Percentiles rank a stretch among this genome's conserved stretches.
Evolutionary conservation across 1,139 yeast genomes (phyloP).

Genomic region (Scheffersomyces illinoinensis): DNA sequence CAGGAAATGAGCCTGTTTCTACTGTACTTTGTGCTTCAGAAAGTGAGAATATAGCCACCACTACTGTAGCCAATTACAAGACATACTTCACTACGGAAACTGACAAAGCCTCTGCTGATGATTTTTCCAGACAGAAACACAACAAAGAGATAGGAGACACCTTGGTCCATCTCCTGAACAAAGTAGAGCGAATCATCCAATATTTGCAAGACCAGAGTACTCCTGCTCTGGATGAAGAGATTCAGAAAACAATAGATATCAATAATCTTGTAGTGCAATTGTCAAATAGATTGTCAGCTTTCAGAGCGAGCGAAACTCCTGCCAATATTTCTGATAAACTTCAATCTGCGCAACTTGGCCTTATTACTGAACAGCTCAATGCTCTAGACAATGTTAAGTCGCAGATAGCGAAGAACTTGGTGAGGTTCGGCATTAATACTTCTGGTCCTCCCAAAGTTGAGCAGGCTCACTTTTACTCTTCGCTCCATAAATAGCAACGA

Average conservation of each 20-base stretch:
- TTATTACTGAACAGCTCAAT: slow-evolving; percentile 29
- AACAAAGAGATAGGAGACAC: slow-evolving; percentile 17
- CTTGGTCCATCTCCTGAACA: slow-evolving; percentile 22
- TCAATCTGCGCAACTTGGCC: slow-evolving; percentile 27
- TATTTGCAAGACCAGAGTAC: slow-evolving; percentile 13
- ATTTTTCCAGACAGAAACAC: slow-evolving; percentile 10
- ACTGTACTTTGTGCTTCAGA: slow-evolving; percentile 20
- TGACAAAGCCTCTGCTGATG: slow-evolving; percentile 5
- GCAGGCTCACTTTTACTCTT: background rate
- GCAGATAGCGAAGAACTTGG: slow-evolving; percentile 18
- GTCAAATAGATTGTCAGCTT: slow-evolving; percentile 20
- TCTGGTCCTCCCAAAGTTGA: background rate
- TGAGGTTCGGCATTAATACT: slow-evolving; percentile 9
- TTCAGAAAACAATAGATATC: slow-evolving; percentile 15
- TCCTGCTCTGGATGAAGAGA: slow-evolving; percentile 7
- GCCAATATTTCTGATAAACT: slow-evolving; percentile 14
- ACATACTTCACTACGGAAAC: slow-evolving; percentile 15
- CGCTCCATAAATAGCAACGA: background rate
- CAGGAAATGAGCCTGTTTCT: slow-evolving; percentile 3
- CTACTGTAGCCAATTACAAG: slow-evolving; percentile 27
- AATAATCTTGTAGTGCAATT: slow-evolving; percentile 28
- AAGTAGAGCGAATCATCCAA: slow-evolving; percentile 19
- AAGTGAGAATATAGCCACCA: slow-evolving; percentile 27
- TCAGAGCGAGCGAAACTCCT: slow-evolving; percentile 8
- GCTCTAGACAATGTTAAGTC: slow-evolving; percentile 24